Percentiles rank a stretch among this genome's conserved stretches.
phyloP scores from a whole-genome alignment of 352 stramenopile species.

The Phytopythium sindhum region DNA sequence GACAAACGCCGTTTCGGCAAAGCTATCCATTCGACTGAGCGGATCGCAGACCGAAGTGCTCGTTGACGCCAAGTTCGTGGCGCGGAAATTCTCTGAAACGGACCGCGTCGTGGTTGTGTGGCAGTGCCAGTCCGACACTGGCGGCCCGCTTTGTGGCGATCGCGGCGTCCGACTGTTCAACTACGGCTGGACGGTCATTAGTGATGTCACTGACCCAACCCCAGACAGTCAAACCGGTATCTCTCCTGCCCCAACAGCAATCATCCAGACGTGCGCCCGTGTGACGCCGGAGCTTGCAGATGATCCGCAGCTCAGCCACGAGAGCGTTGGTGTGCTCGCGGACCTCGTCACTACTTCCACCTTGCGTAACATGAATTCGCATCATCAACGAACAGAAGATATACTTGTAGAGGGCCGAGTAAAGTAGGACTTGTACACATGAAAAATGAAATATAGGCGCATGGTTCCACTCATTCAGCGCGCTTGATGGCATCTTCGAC shows the following conservation, averaged over 20 bases:
- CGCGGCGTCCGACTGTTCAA: constrained; percentile 17
- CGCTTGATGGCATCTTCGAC: constrained; percentile 17
- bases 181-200: constrained; percentile 22
- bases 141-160: constrained; percentile 7
- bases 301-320: neutral
- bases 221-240: neutral
- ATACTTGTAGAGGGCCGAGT: neutral
- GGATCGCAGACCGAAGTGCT: neutral
- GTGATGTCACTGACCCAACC: neutral
- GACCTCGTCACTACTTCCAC: constrained; percentile 12
- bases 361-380: constrained; percentile 11
- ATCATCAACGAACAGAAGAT: constrained; percentile 11
- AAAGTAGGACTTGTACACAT: neutral
- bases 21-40: neutral
- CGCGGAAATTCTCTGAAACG: constrained; percentile 7
- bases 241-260: neutral
- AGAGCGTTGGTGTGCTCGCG: constrained; percentile 3
- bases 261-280: neutral
- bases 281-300: neutral
- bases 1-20: neutral
- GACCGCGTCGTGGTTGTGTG: constrained; percentile 18
- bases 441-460: neutral
- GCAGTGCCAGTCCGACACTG: constrained; percentile 13
- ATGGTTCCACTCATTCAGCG: neutral
- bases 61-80: constrained; percentile 4